These are phyloP conservation scores for Helminthosporium solani DNA, from an alignment of 2,329 filamentous ascomycete genomes.

Conservation along the genomic window DNA sequence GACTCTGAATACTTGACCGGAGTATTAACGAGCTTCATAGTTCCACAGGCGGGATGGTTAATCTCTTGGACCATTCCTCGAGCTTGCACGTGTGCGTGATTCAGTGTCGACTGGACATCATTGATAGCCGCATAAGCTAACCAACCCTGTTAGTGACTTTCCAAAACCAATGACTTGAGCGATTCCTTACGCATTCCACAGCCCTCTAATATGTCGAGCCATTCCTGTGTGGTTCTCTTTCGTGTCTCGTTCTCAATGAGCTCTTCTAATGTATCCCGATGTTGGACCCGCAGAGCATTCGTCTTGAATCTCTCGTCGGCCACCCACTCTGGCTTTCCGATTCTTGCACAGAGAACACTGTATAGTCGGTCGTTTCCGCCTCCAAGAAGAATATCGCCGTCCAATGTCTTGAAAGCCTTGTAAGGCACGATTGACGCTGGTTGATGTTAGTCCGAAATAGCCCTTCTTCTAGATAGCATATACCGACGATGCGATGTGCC, in stretches of 20 bases:
- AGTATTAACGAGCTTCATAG: constrained; percentile 87
- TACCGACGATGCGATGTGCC: constrained; percentile 85
- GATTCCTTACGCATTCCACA: constrained; percentile 68
- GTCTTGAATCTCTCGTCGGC: constrained; percentile 58
- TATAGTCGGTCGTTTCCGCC: constrained; percentile 65
- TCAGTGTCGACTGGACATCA: constrained; percentile 80
- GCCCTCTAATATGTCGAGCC: constrained; percentile 85
- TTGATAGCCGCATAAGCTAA: constrained; percentile 84
- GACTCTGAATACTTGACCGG: constrained; percentile 92
- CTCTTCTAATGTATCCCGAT: constrained; percentile 75
- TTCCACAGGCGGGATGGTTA: constrained; percentile 78
- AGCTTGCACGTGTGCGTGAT: constrained; percentile 76
- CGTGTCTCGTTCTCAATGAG: constrained; percentile 75
- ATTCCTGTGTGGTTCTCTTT: constrained; percentile 80
- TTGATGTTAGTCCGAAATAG: constrained; percentile 12
- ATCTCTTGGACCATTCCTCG: constrained; percentile 88
- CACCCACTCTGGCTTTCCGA: constrained; percentile 61
- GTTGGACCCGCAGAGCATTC: constrained; percentile 61
- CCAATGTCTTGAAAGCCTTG: constrained; percentile 69
- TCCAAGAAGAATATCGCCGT: constrained; percentile 64
- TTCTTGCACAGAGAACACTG: constrained; percentile 58
- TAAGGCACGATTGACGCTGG: constrained; percentile 96
- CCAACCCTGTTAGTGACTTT: constrained; percentile 14
- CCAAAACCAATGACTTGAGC: neutral
- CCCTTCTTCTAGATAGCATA: neutral